phyloP scores from a whole-genome alignment of 225 moss, liverwort and hornwort species.

The Climacium dendroides region DNA sequence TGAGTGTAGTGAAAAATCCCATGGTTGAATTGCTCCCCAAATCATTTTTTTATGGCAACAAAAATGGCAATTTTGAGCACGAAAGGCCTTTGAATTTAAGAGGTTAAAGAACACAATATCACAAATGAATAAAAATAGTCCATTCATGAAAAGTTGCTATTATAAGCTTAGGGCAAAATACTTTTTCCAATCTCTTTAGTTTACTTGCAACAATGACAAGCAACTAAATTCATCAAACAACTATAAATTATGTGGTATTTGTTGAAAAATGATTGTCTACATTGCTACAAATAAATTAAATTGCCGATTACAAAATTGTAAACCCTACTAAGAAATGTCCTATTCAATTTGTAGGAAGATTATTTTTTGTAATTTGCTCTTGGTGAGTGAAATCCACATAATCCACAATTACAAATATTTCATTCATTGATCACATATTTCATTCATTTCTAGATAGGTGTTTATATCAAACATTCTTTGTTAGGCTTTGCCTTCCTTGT shows the following conservation, averaged over 20 bases:
- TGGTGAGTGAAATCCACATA: no score
- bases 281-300: not conserved
- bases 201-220: not conserved
- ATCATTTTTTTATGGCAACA: not conserved
- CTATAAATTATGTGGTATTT: not conserved
- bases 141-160: not conserved
- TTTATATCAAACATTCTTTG: no score
- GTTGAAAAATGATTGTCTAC: not conserved
- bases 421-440: no score
- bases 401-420: no score
- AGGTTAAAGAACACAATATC: not conserved
- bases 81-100: rapidly evolving
- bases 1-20: not conserved
- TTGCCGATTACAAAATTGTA: not conserved
- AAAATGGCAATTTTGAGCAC: not conserved
- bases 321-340: no score
- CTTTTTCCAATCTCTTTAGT: not conserved
- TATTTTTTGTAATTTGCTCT: no score
- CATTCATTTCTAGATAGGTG: no score
- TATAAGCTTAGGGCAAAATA: rapidly evolving
- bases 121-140: not conserved
- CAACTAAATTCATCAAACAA: not conserved
- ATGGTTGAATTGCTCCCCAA: rapidly evolving
- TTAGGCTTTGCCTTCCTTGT: no score
- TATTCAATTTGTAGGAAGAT: no score